These are phyloP conservation scores for Scleromitrula shiraiana DNA, from an alignment of 2,329 filamentous ascomycete species.

Conservation along the genomic window DNA sequence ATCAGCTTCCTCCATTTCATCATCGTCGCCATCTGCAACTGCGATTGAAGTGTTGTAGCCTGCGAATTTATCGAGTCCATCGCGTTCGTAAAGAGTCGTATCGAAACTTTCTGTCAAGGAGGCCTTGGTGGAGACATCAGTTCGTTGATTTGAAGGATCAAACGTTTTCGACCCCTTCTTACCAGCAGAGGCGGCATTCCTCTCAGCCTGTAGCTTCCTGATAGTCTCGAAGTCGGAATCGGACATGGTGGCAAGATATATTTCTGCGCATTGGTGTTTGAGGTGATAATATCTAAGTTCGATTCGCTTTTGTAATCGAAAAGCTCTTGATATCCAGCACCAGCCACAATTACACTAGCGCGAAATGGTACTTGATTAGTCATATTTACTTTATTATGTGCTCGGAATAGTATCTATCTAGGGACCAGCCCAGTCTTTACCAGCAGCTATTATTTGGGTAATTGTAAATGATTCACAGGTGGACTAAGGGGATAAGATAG, in stretches of 20 bases:
- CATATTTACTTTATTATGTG: too few species aligned
- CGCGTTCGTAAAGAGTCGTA: slow-evolving; percentile 75
- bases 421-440: too few species aligned
- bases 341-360: not conserved
- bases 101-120: slow-evolving; percentile 87
- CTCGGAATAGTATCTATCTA: too few species aligned
- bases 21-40: slow-evolving; percentile 67
- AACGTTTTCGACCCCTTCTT: slow-evolving; percentile 79
- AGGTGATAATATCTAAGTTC: slow-evolving; percentile 8
- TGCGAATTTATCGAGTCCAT: slow-evolving; percentile 70
- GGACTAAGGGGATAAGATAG: too few species aligned
- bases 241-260: slow-evolving; percentile 41
- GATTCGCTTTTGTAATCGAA: slow-evolving; percentile 1
- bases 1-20: slow-evolving; percentile 67
- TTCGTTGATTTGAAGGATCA: slow-evolving; percentile 71
- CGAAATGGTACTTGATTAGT: too few species aligned
- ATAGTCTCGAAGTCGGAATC: slow-evolving; percentile 83
- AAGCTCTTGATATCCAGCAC: slow-evolving; percentile 8
- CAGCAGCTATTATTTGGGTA: too few species aligned
- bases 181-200: slow-evolving; percentile 68
- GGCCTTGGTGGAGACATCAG: slow-evolving; percentile 78
- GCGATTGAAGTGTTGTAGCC: slow-evolving; percentile 91
- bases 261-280: slow-evolving; percentile 6
- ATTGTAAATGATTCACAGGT: too few species aligned
- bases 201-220: slow-evolving; percentile 84